These are phyloP conservation scores for Tinospora cordifolia DNA, from an alignment of 164 flowering plant genomes.

Conservation along the genomic window DNA sequence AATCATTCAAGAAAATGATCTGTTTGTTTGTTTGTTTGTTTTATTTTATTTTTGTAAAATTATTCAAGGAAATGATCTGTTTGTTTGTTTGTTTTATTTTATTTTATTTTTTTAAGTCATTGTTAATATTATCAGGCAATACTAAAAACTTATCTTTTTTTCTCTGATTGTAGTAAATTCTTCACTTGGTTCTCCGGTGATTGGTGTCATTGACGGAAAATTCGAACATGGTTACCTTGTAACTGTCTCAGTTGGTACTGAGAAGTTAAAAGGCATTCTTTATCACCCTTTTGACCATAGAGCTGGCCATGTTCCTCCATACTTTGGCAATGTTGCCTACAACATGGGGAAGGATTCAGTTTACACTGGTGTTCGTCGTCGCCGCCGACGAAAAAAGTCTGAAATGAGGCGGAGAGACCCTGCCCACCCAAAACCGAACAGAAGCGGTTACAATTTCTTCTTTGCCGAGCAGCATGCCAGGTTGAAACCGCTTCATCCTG, in stretches of 20 bases:
- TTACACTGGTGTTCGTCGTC: conserved; percentile 33
- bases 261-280: conserved; percentile 74
- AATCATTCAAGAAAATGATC: background rate
- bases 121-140: background rate
- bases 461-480: conserved; percentile 94
- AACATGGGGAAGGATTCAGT: conserved; percentile 11
- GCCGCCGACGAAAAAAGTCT: conserved; percentile 75
- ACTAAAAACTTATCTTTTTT: background rate
- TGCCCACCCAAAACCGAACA: conserved; percentile 86
- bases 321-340: conserved; percentile 8
- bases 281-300: conserved; percentile 44
- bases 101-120: background rate
- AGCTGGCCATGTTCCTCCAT: conserved; percentile 14
- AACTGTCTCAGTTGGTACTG: conserved; percentile 51
- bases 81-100: too few relatives aligned
- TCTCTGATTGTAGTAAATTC: conserved; percentile 23
- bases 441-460: conserved; percentile 95
- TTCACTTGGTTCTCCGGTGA: conserved; percentile 36
- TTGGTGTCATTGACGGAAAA: conserved; percentile 76
- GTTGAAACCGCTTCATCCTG: conserved; percentile 75
- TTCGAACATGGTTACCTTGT: conserved; percentile 75
- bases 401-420: conserved; percentile 87
- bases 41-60: background rate
- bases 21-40: too few relatives aligned
- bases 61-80: background rate